Percentiles rank a stretch among this genome's conserved stretches.
These are phyloP conservation scores for Leptodontidium sp. DNA, from an alignment of 2,329 filamentous ascomycete species.

Conservation along the genomic window DNA sequence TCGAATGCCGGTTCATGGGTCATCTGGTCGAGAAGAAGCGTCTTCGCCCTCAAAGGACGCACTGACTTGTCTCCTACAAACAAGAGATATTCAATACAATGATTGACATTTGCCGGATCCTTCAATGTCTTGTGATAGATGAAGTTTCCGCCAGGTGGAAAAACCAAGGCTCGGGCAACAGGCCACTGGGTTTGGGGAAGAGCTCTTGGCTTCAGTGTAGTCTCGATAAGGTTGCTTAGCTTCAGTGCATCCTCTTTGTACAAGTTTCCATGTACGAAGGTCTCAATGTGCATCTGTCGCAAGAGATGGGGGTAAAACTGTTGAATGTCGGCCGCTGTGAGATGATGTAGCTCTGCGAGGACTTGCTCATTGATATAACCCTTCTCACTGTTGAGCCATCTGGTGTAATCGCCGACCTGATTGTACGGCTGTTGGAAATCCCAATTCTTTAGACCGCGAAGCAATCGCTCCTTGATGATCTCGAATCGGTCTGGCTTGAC, in stretches of 20 bases:
- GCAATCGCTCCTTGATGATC: slow-evolving; percentile 86
- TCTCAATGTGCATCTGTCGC: slow-evolving; percentile 85
- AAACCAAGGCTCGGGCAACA: slow-evolving; percentile 76
- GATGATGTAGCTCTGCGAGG: slow-evolving; percentile 75
- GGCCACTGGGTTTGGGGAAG: slow-evolving; percentile 83
- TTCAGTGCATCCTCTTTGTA: slow-evolving; percentile 92
- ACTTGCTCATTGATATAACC: slow-evolving; percentile 83
- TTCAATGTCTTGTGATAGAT: slow-evolving; percentile 82
- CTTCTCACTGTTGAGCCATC: slow-evolving; percentile 80
- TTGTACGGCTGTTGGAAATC: slow-evolving; percentile 89
- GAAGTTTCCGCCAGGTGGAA: slow-evolving; percentile 83
- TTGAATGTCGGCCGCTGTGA: slow-evolving; percentile 78
- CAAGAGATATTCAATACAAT: slow-evolving; percentile 82
- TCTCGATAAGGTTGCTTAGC: slow-evolving; percentile 83
- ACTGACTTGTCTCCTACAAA: slow-evolving; percentile 75
- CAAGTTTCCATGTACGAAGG: slow-evolving; percentile 89
- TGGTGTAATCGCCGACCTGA: slow-evolving; percentile 84
- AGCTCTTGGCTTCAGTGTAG: slow-evolving; percentile 74
- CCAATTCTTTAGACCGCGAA: slow-evolving; percentile 82
- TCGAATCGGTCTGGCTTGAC: slow-evolving; percentile 88
- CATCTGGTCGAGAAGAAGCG: slow-evolving; percentile 86
- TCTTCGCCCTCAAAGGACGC: slow-evolving; percentile 74
- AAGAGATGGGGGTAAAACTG: slow-evolving; percentile 83
- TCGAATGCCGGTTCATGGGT: slow-evolving; percentile 94
- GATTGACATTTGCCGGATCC: slow-evolving; percentile 89